Base-by-base conservation (phyloP, 495 filamentous ascomycete genomes). In the Choiromyces venosus region DNA sequence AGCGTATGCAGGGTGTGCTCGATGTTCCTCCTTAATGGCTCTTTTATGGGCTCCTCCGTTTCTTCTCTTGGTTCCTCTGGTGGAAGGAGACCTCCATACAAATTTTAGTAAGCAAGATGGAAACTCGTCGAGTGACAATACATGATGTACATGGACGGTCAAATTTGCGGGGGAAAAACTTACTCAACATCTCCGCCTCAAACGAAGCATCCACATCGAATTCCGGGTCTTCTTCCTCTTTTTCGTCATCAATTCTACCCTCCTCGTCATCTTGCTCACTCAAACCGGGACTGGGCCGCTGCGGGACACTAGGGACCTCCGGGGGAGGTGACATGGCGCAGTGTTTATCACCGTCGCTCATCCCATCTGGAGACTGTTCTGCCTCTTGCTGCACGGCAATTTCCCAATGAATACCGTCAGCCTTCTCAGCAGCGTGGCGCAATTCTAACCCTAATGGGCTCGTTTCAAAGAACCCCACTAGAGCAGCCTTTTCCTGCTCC, bases 1-100 rank as follows among this genome's bases (percentile, higher is more conserved):
- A 76, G 76, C 1, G 67, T 79, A 3, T 37, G 52, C n/a, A 78
- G 66, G 4, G 71, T 67, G 36, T 78, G 72, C 37, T 67, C 40
- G 52, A 61, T 33, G 18, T 61, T 29, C 52, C 3, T 61, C 25
- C 3, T 61, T 14, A 61, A 16, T 29, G 25, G 25, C 4, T 29
- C 10, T 4, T 29, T 61, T 25, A 1, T n/a, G n/a, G n/a, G n/a
- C n/a, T n/a, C n/a, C n/a, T n/a, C n/a, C n/a, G n/a, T n/a, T n/a
- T n/a, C 52, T 8, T 33, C 46, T 9, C 12, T 29, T 4, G 12
- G 25, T 61, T 29, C n/a, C n/a, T n/a, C 52, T 14, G 12, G 52
- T 29, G n/a, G 46, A 29, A 33, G 4, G 12, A 61, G 52, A 33
- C 46, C 46, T 61, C 25, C 52, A 61, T 12, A 14, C 0, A 42